Conservation (phyloP, 495 filamentous ascomycete genomes). For the Melanomma pulvis-pyrius region DNA sequence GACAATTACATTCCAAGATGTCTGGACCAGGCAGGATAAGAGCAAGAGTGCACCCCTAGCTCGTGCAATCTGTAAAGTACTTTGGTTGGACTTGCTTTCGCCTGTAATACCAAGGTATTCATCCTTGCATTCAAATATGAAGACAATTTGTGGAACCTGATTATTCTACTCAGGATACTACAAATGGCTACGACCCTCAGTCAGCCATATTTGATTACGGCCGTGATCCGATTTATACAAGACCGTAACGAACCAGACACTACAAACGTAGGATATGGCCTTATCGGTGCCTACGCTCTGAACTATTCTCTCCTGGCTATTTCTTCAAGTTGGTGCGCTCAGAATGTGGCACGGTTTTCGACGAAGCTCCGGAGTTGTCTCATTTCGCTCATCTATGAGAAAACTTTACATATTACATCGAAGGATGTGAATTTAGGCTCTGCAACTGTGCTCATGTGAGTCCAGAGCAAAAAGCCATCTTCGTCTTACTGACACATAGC, state of each 20-base stretch:
- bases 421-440: slow-evolving; percentile 27
- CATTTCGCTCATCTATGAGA: slow-evolving; percentile 28
- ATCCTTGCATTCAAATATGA: neutral
- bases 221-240: slow-evolving; percentile 22
- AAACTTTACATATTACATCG: slow-evolving; percentile 17
- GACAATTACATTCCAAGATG: slow-evolving; percentile 6
- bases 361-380: slow-evolving; percentile 22
- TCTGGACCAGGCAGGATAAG: slow-evolving; percentile 21
- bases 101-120: slow-evolving; percentile 27
- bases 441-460: slow-evolving; percentile 35
- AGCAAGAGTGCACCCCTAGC: neutral
- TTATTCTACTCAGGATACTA: slow-evolving; percentile 1
- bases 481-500: too few species aligned
- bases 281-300: slow-evolving; percentile 31
- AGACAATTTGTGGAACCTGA: neutral
- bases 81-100: slow-evolving; percentile 18
- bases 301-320: slow-evolving; percentile 27
- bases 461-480: too few species aligned
- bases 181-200: slow-evolving; percentile 21
- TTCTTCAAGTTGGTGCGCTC: slow-evolving; percentile 15
- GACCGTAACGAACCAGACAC: neutral
- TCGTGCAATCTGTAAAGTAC: slow-evolving; percentile 12
- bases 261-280: slow-evolving; percentile 24
- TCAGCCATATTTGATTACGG: slow-evolving; percentile 32
- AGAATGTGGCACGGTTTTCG: slow-evolving; percentile 16